Evolutionary conservation across 1,139 yeast species (phyloP), one percentile per base, ranked within the genome.

Genomic region (Saccharomyces pastorianus): DNA sequence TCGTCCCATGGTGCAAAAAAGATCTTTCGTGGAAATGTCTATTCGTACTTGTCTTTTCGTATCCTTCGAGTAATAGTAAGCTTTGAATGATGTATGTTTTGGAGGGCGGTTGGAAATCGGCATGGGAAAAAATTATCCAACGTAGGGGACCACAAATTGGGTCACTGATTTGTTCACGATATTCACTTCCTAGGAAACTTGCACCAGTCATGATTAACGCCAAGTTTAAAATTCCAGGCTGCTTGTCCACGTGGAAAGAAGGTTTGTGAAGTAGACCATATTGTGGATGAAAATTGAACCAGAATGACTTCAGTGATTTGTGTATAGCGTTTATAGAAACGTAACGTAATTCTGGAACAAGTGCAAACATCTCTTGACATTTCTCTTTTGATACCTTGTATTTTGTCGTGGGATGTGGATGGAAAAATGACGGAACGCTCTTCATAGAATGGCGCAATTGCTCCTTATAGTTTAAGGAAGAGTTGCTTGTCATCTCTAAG

Each of bases 1-100:
- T 82, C 0, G 90, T 80, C 1, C 90, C 93, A 64, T 86, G 90
- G 63, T 87, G 93, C 11, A 87, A 73, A 63, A 83, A 87, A 0
- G 88, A 88, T 49, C 95, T 68, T 65, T 86, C 95, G 64, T 87
- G 95, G 61, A 84, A 70, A 41, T 73, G 72, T 58, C 88, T 71
- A 58, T 78, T 72, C 0, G 81, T 66, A 61, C 83, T 79, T 51
- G 84, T 77, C 66, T 86, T 84, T 63, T 88, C 95, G 62, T 78
- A 82, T 64, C 80, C 77, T 64, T 85, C 91, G 38, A 85, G 68
- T 53, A 86, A 64, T 53, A 83, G 71, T 51, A 86, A 71, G 50
- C 85, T 75, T 63, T 85, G 93, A 49, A 85, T 73, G 2, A 85
- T 78, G 85, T 89, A 85, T 6, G 84, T 72, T 56, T 77, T 74